Evolutionary conservation across 768 basidiomycete genomes (phyloP).

Genomic region (Russula sp.): DNA sequence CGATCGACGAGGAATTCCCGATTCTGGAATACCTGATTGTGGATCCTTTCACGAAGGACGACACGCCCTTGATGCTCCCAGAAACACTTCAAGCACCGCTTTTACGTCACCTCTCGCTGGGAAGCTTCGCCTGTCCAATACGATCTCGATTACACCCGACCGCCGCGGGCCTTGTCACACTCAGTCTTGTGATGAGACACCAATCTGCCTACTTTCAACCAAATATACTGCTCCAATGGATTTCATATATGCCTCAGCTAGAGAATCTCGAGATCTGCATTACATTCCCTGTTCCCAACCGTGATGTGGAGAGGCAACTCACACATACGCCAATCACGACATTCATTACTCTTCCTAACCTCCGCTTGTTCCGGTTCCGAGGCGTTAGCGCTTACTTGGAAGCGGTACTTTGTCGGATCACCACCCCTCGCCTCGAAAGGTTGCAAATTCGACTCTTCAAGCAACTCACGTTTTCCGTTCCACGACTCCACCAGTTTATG

Average conservation of each 20-base stretch:
- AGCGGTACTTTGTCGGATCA: not conserved
- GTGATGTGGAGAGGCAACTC: not conserved
- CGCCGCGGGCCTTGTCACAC: not conserved
- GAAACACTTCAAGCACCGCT: not conserved
- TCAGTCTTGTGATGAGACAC: not conserved
- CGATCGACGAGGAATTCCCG: not conserved
- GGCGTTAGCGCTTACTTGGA: not conserved
- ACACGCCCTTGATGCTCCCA: not conserved
- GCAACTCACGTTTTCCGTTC: not conserved
- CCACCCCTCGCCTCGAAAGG: not conserved
- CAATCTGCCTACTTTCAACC: not conserved
- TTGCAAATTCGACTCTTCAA: not conserved
- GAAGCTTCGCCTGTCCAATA: not conserved
- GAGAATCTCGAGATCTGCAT: not conserved
- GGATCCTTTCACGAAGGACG: rapidly evolving
- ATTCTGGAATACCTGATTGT: not conserved
- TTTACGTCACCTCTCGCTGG: not conserved
- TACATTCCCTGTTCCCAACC: not conserved
- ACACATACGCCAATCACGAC: not conserved
- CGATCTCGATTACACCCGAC: not conserved
- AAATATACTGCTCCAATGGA: not conserved
- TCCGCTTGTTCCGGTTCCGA: not conserved
- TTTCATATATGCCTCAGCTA: not conserved
- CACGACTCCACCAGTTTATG: not conserved
- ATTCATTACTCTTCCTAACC: not conserved